A percentile compares a stretch with the other conserved stretches of the same genome.
Evolutionary conservation across 192 early-diverging fungal genomes (phyloP).

Genomic region (Phycomyces nitens): DNA sequence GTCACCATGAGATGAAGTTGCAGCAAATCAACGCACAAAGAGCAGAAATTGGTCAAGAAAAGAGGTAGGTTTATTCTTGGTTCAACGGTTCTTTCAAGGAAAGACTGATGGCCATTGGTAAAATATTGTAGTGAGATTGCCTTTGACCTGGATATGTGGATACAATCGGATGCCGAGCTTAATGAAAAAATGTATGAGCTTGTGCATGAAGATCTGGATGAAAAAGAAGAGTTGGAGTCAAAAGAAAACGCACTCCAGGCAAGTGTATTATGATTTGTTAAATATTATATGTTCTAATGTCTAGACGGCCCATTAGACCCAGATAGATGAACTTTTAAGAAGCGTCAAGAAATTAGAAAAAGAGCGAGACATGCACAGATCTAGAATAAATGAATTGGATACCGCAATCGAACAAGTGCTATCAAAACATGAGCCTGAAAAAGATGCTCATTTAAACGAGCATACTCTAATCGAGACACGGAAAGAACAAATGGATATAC

Average conservation of each 20-base stretch:
- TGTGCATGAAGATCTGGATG: neutral
- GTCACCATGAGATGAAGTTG: neutral
- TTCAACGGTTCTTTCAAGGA: neutral
- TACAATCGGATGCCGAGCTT: neutral
- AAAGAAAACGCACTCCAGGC: neutral
- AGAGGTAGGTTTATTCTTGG: neutral
- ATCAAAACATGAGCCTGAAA: too few species aligned
- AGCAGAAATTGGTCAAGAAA: neutral
- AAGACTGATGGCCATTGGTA: neutral
- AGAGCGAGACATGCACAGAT: too few species aligned
- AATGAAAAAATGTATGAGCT: neutral
- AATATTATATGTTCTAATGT: too few species aligned
- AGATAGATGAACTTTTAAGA: too few species aligned
- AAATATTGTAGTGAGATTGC: neutral
- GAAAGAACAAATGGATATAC: too few species aligned
- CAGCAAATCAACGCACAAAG: neutral
- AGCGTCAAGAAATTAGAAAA: too few species aligned
- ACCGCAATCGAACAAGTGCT: too few species aligned
- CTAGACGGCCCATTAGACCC: too few species aligned
- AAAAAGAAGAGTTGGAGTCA: neutral
- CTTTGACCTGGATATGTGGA: neutral
- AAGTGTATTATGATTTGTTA: too few species aligned
- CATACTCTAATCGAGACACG: too few species aligned
- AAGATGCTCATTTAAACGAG: too few species aligned
- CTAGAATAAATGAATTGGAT: too few species aligned